These are phyloP conservation scores for Vinca minor DNA, from an alignment of 257 asterid genomes.

Conservation along the genomic window DNA sequence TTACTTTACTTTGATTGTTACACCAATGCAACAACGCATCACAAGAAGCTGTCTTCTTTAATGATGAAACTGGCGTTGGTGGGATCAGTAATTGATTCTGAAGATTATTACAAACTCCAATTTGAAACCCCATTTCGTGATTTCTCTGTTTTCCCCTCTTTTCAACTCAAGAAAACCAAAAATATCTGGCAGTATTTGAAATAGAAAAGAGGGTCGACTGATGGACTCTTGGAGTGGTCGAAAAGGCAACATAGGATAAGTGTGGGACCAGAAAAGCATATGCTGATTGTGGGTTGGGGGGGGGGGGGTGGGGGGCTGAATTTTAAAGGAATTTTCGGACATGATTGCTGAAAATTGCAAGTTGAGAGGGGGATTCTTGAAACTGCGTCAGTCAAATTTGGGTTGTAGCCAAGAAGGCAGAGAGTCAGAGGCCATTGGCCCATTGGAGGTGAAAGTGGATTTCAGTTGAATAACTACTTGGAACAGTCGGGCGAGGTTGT, in stretches of 20 bases:
- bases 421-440: no score
- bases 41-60: background rate
- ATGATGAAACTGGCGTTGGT: slow-evolving; percentile 1
- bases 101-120: background rate
- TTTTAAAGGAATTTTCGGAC: background rate
- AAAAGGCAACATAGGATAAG: slow-evolving; percentile 13
- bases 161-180: background rate
- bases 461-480: no score
- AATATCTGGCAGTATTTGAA: background rate
- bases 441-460: no score
- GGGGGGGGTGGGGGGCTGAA: background rate
- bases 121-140: slow-evolving; percentile 9
- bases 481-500: no score
- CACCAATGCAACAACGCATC: background rate
- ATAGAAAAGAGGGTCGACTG: no score
- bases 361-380: no score
- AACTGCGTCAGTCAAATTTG: no score
- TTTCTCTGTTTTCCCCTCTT: background rate
- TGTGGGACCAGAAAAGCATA: slow-evolving; percentile 1
- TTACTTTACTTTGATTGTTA: background rate
- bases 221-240: slow-evolving; percentile 8
- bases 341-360: background rate
- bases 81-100: slow-evolving; percentile 5
- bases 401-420: no score
- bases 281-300: no score